These are phyloP conservation scores for Zygosaccharomyces sapae DNA, from an alignment of 1,139 yeast genomes.

Conservation along the genomic window DNA sequence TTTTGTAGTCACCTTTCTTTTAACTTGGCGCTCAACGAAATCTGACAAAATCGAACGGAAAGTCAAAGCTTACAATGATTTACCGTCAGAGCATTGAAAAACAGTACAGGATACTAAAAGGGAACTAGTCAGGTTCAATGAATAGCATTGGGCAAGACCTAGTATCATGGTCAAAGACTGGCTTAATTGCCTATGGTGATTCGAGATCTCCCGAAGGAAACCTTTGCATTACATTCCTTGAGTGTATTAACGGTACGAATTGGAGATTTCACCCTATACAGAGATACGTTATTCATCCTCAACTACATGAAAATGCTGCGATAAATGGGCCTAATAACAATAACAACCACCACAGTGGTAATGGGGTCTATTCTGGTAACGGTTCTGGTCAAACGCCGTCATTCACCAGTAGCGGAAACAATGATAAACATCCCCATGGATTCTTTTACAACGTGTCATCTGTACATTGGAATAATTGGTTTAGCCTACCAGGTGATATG, in stretches of 20 bases:
- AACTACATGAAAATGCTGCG: constrained; percentile 26
- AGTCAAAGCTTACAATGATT: not conserved
- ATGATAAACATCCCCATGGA: constrained; percentile 18
- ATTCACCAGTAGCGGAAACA: constrained; percentile 11
- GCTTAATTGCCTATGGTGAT: constrained; percentile 36
- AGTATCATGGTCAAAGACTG: constrained; percentile 37
- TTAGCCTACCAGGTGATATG: constrained; percentile 36
- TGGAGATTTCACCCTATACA: constrained; percentile 37
- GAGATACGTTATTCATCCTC: constrained; percentile 33
- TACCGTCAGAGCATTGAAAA: no score
- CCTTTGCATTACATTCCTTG: constrained; percentile 34
- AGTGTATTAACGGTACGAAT: constrained; percentile 37
- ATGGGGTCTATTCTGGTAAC: constrained; percentile 7
- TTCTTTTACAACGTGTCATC: constrained; percentile 31
- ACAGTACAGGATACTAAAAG: constrained; percentile 1
- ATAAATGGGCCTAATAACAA: constrained; percentile 1
- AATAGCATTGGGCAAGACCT: constrained; percentile 14
- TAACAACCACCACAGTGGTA: not conserved
- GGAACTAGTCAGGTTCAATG: constrained; percentile 7
- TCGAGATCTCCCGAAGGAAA: constrained; percentile 30
- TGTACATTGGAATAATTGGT: constrained; percentile 37
- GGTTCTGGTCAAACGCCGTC: constrained; percentile 13
- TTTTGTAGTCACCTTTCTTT: not conserved
- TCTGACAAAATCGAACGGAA: not conserved
- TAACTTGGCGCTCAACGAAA: not conserved